phyloP scores from a whole-genome alignment of 2,329 filamentous ascomycete species.

The Albophoma yamanashiensis region DNA sequence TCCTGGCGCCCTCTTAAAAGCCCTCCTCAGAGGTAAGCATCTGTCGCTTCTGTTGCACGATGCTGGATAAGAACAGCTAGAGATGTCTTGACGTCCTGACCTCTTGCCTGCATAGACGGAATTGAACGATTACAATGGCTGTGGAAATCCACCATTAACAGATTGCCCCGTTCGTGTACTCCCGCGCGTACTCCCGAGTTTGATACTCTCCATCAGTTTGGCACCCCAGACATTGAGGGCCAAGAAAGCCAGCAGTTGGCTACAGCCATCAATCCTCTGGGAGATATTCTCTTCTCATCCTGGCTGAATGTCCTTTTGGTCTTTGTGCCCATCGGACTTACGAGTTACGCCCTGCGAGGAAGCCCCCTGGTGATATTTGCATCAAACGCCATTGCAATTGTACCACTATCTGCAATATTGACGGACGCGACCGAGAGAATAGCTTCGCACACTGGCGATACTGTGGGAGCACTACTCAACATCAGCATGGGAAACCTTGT shows the following conservation, averaged over 20 bases:
- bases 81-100: neutral
- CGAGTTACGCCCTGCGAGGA: conserved; percentile 29
- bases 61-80: neutral
- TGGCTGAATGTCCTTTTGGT: conserved; percentile 57
- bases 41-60: neutral
- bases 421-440: conserved; percentile 51
- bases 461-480: conserved; percentile 48
- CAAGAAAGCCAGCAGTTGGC: neutral
- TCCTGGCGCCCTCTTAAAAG: neutral
- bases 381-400: conserved; percentile 50
- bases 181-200: neutral
- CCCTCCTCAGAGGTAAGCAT: neutral
- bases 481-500: conserved; percentile 54
- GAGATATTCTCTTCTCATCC: conserved; percentile 18
- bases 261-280: conserved; percentile 5
- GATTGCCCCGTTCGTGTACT: neutral
- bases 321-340: conserved; percentile 61
- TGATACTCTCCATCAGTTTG: neutral
- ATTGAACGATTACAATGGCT: neutral
- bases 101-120: neutral
- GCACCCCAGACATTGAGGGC: neutral
- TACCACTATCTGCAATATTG: conserved; percentile 46
- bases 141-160: neutral
- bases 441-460: conserved; percentile 44
- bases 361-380: conserved; percentile 37